Evolutionary conservation across 2,329 filamentous ascomycete species (phyloP).

Genomic region (Aspergillus sojae): DNA sequence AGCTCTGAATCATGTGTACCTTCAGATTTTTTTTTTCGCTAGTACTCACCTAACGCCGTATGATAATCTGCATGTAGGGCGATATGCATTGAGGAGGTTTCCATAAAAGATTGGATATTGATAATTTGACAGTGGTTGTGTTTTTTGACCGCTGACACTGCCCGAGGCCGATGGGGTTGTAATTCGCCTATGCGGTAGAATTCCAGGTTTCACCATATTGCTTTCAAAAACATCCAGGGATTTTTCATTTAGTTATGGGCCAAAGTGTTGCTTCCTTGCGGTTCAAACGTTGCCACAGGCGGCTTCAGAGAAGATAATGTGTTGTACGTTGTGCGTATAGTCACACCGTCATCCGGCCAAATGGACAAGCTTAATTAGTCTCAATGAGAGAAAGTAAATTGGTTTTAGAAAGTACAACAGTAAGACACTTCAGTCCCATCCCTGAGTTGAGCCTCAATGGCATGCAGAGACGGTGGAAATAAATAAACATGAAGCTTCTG

Average conservation of each 20-base stretch:
- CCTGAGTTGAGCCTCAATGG: not conserved
- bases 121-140: not conserved
- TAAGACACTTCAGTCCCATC: not conserved
- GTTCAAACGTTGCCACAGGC: not conserved
- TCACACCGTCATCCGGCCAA: not conserved
- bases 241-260: not conserved
- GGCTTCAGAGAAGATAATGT: not conserved
- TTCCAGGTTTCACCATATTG: not conserved
- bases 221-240: not conserved
- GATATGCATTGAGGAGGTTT: not conserved
- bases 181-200: not conserved
- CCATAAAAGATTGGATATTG: not conserved
- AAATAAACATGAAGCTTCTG: not conserved
- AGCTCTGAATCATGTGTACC: conserved; percentile 15
- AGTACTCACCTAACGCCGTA: not conserved
- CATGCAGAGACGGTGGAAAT: not conserved
- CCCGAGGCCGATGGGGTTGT: not conserved
- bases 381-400: not conserved
- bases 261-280: not conserved
- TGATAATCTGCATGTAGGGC: not conserved
- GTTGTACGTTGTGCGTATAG: not conserved
- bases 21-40: conserved; percentile 15
- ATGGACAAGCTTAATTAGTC: not conserved
- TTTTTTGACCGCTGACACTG: not conserved
- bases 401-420: not conserved